Conservation (phyloP, 371 early-diverging fungal species). For the Gilbertella persicaria region DNA sequence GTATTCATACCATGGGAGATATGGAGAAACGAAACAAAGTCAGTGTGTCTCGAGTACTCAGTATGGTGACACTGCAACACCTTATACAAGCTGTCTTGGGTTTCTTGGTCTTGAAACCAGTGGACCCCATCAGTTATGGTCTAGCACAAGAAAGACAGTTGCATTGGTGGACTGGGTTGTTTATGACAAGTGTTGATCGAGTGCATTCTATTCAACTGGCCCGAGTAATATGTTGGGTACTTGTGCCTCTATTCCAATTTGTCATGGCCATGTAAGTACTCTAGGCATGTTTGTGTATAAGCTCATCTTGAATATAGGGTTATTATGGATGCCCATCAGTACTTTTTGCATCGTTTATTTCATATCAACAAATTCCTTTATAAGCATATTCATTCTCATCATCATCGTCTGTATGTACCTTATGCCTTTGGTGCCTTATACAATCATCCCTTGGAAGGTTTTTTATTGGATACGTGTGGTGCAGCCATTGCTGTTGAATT, state of each 20-base stretch:
- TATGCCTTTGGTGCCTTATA: slow-evolving; percentile 83
- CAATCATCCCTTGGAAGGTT: slow-evolving; percentile 81
- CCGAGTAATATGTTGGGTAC: slow-evolving; percentile 42
- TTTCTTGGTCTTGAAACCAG: slow-evolving; percentile 23
- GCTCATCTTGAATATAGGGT: slow-evolving; percentile 36
- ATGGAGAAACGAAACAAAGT: slow-evolving; percentile 65
- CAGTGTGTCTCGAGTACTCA: slow-evolving; percentile 52
- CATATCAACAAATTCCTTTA: slow-evolving; percentile 73
- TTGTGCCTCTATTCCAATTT: slow-evolving; percentile 34
- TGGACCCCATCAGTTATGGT: slow-evolving; percentile 19
- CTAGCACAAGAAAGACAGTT: slow-evolving; percentile 17
- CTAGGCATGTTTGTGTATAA: neutral
- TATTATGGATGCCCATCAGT: slow-evolving; percentile 68
- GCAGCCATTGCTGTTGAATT: slow-evolving; percentile 66
- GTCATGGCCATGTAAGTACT: slow-evolving; percentile 34
- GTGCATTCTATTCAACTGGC: slow-evolving; percentile 56
- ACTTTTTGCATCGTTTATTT: slow-evolving; percentile 77
- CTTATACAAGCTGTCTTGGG: slow-evolving; percentile 48
- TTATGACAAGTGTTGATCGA: slow-evolving; percentile 48
- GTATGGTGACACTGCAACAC: slow-evolving; percentile 61
- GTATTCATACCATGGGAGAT: slow-evolving; percentile 69
- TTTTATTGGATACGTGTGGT: slow-evolving; percentile 75
- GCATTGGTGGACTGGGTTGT: slow-evolving; percentile 11
- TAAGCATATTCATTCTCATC: slow-evolving; percentile 74
- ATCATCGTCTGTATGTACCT: slow-evolving; percentile 76